Base-by-base conservation (phyloP, 2,329 filamentous ascomycete genomes). In the Emmonsiellopsis sp. region DNA sequence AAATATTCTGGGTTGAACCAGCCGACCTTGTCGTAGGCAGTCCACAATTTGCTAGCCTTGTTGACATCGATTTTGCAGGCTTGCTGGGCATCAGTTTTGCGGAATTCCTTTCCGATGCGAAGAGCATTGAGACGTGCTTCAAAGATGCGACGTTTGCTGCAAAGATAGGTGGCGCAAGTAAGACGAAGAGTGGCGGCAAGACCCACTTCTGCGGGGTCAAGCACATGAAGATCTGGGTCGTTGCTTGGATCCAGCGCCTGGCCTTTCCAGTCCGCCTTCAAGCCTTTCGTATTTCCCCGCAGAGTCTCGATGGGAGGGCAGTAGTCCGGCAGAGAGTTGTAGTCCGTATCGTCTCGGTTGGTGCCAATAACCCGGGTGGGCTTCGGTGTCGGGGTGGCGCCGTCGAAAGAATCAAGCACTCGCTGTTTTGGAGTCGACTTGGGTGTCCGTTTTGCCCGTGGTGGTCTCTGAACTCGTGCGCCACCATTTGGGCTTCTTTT, bases 11-110 rank as follows among this genome's bases (percentile, higher is more conserved):
- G 70, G 42, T 86, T 77, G 58, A 95, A 83, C 88, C 90, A 95
- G 61, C 86, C 87, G 39, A 93, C 87, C 62, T 84, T 85, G 49
- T 95, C 87, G 65, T 88, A 97, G 5, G 89, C 89, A 39, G 84
- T 84, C 87, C 89, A 95, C 46, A 97, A 77, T 69, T 92, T 92
- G 60, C 88, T 94, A 2, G 91, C 89, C 76, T 96, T 97, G 77
- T 96, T 96, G 68, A 97, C 92, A 63, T 97, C 92, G 58, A 96
- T 95, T 75, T 94, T 94, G 79, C 89, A 95, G n/a, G 88, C 89
- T 68, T 95, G 88, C 69, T 97, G 92, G 5, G 90, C 89, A 66
- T 95, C 88, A 1, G 92, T 97, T 79, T 95, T 95, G 68, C 88
- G 85, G 69, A 95, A 96, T 63, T 91, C 87, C 70, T 94, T 93